A percentile compares a stretch with the other conserved stretches of the same genome.
Evolutionary conservation across 2,329 filamentous ascomycete species (phyloP).

Genomic region (Fulvia fulva): DNA sequence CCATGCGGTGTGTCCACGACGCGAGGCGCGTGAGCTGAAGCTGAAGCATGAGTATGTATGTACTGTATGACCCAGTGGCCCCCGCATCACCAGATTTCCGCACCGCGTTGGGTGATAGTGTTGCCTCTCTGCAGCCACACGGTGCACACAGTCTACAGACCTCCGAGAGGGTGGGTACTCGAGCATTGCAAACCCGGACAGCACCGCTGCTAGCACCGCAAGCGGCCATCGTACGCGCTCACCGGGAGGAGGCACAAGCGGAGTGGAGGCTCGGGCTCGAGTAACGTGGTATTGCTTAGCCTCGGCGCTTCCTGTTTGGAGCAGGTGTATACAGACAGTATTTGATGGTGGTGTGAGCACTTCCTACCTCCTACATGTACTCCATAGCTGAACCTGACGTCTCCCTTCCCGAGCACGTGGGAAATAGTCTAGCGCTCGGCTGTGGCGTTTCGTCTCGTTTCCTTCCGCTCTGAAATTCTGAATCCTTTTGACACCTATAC

Average conservation of each 20-base stretch:
- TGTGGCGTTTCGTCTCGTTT: neutral
- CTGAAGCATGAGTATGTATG: no score
- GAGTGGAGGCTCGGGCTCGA: neutral
- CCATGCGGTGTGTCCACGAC: neutral
- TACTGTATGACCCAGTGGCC: neutral
- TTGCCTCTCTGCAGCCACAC: neutral
- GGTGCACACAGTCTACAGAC: no score
- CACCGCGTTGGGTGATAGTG: neutral
- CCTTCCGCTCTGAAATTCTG: no score
- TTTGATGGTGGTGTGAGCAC: neutral
- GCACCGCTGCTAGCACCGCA: neutral
- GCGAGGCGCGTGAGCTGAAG: neutral
- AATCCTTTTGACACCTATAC: no score
- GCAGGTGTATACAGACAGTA: no score
- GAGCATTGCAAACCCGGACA: neutral
- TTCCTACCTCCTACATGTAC: no score
- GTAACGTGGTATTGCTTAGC: neutral
- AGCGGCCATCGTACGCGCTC: neutral
- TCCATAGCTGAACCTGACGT: no score
- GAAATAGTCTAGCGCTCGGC: neutral
- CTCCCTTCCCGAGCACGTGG: neutral
- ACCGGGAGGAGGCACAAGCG: neutral
- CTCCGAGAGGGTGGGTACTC: neutral
- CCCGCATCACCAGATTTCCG: neutral
- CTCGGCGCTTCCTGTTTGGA: neutral